Evolutionary conservation across 768 basidiomycete species (phyloP).

Genomic region (Rhodotorula sphaerocarpa): DNA sequence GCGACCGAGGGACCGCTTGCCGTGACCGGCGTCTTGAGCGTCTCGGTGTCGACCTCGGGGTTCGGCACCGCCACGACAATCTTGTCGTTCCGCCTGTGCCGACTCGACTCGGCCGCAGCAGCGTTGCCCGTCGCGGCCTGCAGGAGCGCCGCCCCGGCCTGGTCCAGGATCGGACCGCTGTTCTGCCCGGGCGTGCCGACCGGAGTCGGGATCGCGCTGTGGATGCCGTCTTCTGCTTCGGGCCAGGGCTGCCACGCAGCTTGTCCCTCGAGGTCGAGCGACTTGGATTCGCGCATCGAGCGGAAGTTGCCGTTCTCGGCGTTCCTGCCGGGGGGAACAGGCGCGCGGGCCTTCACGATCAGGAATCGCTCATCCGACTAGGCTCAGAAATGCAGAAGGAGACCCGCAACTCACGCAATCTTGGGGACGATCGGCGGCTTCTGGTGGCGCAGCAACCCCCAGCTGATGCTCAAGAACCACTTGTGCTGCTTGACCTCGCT

Average conservation of each 20-base stretch:
- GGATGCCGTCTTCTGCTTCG: slow-evolving; percentile 18
- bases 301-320: slow-evolving; percentile 80
- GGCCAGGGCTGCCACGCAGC: slow-evolving; percentile 26
- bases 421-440: slow-evolving; percentile 57
- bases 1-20: no score
- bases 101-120: background rate
- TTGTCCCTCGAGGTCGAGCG: slow-evolving; percentile 66
- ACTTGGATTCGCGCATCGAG: slow-evolving; percentile 77
- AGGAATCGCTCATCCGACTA: no score
- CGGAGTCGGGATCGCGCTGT: slow-evolving; percentile 20
- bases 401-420: slow-evolving; percentile 23
- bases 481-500: slow-evolving; percentile 98
- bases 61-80: no score
- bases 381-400: background rate
- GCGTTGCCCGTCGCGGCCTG: background rate
- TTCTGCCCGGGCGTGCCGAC: slow-evolving; percentile 5
- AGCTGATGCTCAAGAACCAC: slow-evolving; percentile 94
- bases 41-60: no score
- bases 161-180: background rate
- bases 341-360: no score
- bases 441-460: slow-evolving; percentile 87
- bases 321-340: slow-evolving; percentile 48
- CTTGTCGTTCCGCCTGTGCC: no score
- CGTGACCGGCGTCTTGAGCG: no score
- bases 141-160: background rate